Percentiles rank a stretch among this genome's conserved stretches.
Conservation (phyloP, 108 stramenopile genomes). For the Skeletonema grethae region DNA sequence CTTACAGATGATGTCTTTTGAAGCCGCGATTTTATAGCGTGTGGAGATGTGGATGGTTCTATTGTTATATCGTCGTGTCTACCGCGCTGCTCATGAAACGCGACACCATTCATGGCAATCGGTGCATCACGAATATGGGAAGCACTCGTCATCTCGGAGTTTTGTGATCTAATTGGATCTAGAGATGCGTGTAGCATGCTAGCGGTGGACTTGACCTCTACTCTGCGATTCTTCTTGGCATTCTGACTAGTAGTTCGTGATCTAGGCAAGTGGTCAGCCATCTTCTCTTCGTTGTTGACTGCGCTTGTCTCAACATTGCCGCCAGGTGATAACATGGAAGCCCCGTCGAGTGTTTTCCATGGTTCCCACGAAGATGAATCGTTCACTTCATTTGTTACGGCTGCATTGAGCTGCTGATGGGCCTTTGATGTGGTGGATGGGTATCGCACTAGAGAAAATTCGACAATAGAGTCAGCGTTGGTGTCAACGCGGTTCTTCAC, state of each 20-base stretch:
- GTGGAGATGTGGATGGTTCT: constrained; percentile 1
- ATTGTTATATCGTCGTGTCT: not conserved
- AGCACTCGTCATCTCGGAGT: constrained; percentile 22
- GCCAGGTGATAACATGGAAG: not conserved
- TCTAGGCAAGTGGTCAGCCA: constrained; percentile 34
- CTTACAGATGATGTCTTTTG: not conserved
- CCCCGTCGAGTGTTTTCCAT: constrained; percentile 34
- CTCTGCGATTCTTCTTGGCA: constrained; percentile 30
- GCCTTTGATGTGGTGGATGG: constrained; percentile 20
- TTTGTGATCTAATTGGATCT: constrained; percentile 4
- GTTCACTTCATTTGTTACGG: constrained; percentile 7
- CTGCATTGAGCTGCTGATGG: not conserved
- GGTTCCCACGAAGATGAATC: constrained; percentile 18
- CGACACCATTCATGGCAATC: constrained; percentile 16
- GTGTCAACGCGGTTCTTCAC: constrained; percentile 4
- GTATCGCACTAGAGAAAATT: constrained; percentile 50
- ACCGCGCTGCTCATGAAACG: constrained; percentile 20
- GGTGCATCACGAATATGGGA: constrained; percentile 44
- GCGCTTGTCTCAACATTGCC: not conserved
- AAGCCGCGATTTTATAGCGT: not conserved
- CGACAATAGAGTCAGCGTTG: constrained; percentile 13
- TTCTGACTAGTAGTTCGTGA: constrained; percentile 42
- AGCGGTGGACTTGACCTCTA: constrained; percentile 35
- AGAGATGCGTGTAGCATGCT: constrained; percentile 37
- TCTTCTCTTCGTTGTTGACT: not conserved